Base-by-base conservation (phyloP, 2,329 filamentous ascomycete genomes). In the Biscogniauxia marginata region DNA sequence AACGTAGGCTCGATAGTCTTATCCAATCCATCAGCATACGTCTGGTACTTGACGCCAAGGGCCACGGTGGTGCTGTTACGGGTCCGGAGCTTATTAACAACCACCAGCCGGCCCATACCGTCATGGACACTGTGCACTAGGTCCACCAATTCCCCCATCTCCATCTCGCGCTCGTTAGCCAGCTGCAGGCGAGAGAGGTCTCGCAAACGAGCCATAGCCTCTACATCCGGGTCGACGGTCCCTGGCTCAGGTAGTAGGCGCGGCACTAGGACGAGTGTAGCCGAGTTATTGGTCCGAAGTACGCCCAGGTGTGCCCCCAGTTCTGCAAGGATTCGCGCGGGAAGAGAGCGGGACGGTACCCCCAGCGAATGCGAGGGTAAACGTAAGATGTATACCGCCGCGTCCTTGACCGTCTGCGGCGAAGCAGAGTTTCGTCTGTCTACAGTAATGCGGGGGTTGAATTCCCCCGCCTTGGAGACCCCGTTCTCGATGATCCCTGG, bases 301-400 rank as follows among this genome's bases (percentile, higher is more conserved):
- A 72, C 61, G 11, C 61, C 61, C 1, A 73, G 50, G 56, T 76
- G 70, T 4, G 65, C 67, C 13, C 63, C 54, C 47, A 76, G 60
- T 54, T 74, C 71, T 13, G 60, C 56, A 6, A 53, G 24, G 19
- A 72, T 62, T 5, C 54, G 62, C 3, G 53, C 43, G 9, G 48
- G 50, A 47, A 59, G 52, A 7, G 52, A 55, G 39, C 9, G 53
- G 46, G 23, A 50, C 25, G 49, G 49, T 39, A 24, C 24, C 13
- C 22, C 50, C 0, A 62, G 58, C 16, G 59, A 59, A 5, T 60
- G 51, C 24, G 62, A 62, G 1, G 64, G 59, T 4, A 71, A 55
- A 39, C 65, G 67, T 4, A 74, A 45, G 24, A 75, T 67, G 56
- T 74, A 75, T 2, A 75, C 65, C 3, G 68, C 66, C 1, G 70